Conservation (phyloP, 306 rosid species). For the Acacia melanoxylon region DNA sequence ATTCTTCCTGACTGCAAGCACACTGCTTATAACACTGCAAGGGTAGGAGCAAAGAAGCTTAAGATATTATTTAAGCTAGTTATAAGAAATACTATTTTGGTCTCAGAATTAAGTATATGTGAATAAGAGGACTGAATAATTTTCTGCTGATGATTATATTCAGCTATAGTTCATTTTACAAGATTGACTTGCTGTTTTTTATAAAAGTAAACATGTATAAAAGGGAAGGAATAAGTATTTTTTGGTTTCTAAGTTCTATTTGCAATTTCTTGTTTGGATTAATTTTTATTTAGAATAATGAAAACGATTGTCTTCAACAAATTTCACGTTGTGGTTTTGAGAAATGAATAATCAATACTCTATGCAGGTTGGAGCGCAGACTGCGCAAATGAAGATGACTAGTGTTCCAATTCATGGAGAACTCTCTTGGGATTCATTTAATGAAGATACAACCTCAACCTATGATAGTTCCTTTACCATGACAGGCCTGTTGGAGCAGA, state of each 20-base stretch:
- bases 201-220: neutral
- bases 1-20: constrained; percentile 95
- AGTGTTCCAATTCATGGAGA: constrained; percentile 86
- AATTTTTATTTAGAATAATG: constrained; percentile 5
- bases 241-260: constrained; percentile 5
- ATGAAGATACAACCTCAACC: constrained; percentile 74
- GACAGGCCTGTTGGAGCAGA: constrained; percentile 84
- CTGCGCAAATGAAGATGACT: constrained; percentile 82
- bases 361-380: constrained; percentile 81
- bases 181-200: neutral
- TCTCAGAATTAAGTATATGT: neutral
- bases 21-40: constrained; percentile 94
- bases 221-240: neutral
- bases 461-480: constrained; percentile 70
- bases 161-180: neutral
- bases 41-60: constrained; percentile 57
- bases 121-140: neutral
- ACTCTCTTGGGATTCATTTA: constrained; percentile 82
- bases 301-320: constrained; percentile 1
- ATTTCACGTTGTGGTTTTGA: neutral
- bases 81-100: neutral
- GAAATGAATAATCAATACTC: constrained; percentile 19
- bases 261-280: neutral
- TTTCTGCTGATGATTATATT: neutral
- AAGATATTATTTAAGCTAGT: neutral